Evolutionary conservation across 1,139 yeast species (phyloP), one percentile per base, ranked within the genome.

Genomic region (Saccharomyces hybrid): DNA sequence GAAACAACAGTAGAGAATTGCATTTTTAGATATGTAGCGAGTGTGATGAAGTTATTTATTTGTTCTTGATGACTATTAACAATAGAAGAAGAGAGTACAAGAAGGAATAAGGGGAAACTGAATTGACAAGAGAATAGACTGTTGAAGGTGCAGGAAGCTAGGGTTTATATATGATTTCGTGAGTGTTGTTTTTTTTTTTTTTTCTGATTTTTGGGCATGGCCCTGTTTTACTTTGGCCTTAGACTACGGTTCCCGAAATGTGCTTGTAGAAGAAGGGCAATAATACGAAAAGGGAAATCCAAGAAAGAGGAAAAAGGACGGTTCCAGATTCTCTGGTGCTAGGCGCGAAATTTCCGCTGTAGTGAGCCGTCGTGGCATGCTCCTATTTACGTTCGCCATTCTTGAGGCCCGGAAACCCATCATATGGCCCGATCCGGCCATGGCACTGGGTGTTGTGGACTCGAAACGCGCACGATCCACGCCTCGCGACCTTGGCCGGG

Each of bases 11-110:
- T 20, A 20, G 23, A 20, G 23, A 20, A 20, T 20, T 20, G 23
- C 23, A 20, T 20, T 20, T 32, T 73, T 73, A 32, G 73, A 47
- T 49, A 26, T 14, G 38, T 23, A 52, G 48, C 50, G 54, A 50
- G 49, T 52, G 49, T 31, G 11, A 23, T 20, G 31, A 8, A 29
- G 46, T 16, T n/a, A 20, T 32, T 16, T n/a, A 20, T 32, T 5
- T 32, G 8, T 32, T 32, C 38, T 32, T 32, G 38, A 5, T 32
- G 38, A 13, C 20, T 32, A 13, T 3, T 41, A 13, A 50, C 26
- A 14, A 27, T 5, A 27, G 34, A 14, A 27, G 34, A 14, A 26
- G 14, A 20, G 29, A 13, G 8, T 2, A 26, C 3, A 48, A 25
- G 14, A 8, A 34, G 51, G 14, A 34, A 1, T 13, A 38, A 27